Evolutionary conservation across 2,329 filamentous ascomycete genomes (phyloP).

Genomic region (Rhynchosporium graminicola): DNA sequence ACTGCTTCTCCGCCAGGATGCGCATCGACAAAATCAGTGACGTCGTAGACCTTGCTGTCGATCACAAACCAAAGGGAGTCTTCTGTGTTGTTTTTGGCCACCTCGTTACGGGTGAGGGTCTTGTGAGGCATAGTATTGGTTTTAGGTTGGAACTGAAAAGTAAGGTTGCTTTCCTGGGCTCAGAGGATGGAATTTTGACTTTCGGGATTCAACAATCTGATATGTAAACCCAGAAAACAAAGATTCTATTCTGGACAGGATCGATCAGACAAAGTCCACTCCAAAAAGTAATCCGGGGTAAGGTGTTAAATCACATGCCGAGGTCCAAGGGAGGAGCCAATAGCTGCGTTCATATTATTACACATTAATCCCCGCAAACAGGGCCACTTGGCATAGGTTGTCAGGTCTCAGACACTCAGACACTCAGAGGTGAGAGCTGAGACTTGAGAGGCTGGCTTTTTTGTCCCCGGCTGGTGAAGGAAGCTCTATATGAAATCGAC

Average conservation of each 20-base stretch:
- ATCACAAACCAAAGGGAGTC: constrained; percentile 76
- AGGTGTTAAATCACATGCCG: not conserved
- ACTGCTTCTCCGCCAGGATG: constrained; percentile 69
- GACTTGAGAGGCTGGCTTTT: no score
- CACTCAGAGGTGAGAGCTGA: no score
- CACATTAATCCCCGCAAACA: not conserved
- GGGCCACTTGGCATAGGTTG: no score
- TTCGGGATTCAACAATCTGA: not conserved
- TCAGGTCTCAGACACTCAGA: no score
- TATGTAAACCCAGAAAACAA: not conserved
- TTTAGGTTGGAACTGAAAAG: not conserved
- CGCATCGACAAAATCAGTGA: constrained; percentile 80
- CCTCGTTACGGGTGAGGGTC: constrained; percentile 57
- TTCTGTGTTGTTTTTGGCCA: constrained; percentile 73
- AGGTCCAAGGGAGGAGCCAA: constrained; percentile 8
- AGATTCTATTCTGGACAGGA: no score
- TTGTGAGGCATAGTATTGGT: constrained; percentile 36
- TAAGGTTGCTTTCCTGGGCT: no score
- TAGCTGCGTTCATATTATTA: constrained; percentile 8
- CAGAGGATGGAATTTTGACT: not conserved
- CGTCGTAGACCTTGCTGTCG: constrained; percentile 84
- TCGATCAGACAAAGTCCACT: not conserved
- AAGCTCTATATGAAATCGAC: no score
- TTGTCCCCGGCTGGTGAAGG: no score
- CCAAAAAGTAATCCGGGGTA: not conserved